Evolutionary conservation across 2,329 filamentous ascomycete species (phyloP), one percentile per base, ranked within the genome.

Genomic region (Fusarium chaquense): DNA sequence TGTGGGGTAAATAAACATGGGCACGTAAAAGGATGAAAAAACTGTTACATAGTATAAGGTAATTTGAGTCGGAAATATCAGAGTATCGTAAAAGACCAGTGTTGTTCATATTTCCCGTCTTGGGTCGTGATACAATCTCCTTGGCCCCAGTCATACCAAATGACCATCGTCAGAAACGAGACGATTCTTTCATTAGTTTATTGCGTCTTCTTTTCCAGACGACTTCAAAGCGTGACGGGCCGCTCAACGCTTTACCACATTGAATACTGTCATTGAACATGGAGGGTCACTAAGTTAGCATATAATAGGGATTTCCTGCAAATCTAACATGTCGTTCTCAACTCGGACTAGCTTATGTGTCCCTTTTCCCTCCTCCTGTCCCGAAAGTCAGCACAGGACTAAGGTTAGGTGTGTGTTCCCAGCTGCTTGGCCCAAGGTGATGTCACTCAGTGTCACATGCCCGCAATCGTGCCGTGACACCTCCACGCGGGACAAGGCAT

Each of bases 371-470:
- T 15, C 50, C 15, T 6, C 12, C 18, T 20, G 20, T 20, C 20
- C 20, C 46, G 44, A 40, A 20, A 61, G 18, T 51, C 28, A 46
- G 44, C 18, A 20, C 18, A 30, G 15, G 44, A 46, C 26, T 30
- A 20, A 46, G 20, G 12, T 33, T 46, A 15, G 18, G 45, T 32
- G 40, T 32, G 40, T 45, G 40, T 40, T 33, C n/a, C 40, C 61
- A 44, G 43, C 49, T 30, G 38, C 47, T 46, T 43, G 36, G 40
- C 18, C 24, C 18, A 36, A 35, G 52, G 67, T 72, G 70, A 72
- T 70, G 70, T 72, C 70, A 72, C 58, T 54, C 52, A 62, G 64
- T 71, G 70, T 73, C 70, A 73, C 70, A 73, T 73, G 70, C 43
- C 33, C 20, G 28, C 18, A 47, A 58, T 65, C 55, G 53, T 71